Conservation (phyloP, 495 filamentous ascomycete species). For the Penicillium canariense region DNA sequence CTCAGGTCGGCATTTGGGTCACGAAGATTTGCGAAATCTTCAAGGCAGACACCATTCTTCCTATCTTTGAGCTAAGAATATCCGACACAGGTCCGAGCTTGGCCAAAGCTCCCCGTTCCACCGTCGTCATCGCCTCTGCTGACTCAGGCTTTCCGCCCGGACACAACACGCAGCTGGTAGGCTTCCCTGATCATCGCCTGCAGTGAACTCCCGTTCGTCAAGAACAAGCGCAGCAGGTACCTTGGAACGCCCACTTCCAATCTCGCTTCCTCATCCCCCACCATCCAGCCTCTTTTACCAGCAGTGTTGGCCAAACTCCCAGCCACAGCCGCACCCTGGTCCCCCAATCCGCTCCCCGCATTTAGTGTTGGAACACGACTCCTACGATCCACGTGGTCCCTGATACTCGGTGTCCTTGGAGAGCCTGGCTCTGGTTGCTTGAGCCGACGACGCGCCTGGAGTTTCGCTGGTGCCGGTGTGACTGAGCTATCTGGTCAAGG, state of each 20-base stretch:
- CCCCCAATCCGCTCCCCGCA: conserved; percentile 32
- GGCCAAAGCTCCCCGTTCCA: conserved; percentile 2
- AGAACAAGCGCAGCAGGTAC: background rate
- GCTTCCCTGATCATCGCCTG: conserved; percentile 7
- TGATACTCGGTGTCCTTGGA: background rate
- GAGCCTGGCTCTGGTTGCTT: background rate
- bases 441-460: background rate
- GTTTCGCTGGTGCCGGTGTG: conserved; percentile 1
- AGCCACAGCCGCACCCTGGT: conserved; percentile 8
- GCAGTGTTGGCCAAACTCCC: conserved; percentile 8
- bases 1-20: background rate
- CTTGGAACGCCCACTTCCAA: background rate
- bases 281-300: background rate
- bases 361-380: conserved; percentile 18
- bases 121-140: conserved; percentile 27
- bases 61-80: conserved; percentile 10
- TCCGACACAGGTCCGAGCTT: conserved; percentile 10
- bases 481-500: conserved; percentile 2
- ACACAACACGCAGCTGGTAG: conserved; percentile 6
- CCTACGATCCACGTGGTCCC: conserved; percentile 1
- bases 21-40: background rate
- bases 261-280: background rate
- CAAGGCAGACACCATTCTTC: conserved; percentile 15
- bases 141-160: conserved; percentile 22
- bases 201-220: background rate